Evolutionary conservation across 345 rosid species (phyloP).

Genomic region (Euclidium syriacum): DNA sequence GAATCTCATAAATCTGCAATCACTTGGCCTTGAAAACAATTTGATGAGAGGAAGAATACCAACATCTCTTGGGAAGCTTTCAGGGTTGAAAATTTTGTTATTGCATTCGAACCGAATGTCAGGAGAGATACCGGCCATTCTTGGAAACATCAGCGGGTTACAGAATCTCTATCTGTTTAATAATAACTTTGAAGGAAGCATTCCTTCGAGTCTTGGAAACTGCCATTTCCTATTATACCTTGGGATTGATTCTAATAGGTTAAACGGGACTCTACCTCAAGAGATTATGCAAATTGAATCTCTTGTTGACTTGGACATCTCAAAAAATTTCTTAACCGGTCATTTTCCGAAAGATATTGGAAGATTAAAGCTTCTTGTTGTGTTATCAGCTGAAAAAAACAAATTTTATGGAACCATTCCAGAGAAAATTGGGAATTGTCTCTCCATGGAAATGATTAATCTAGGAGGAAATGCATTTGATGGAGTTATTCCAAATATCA

Average conservation of each 20-base stretch:
- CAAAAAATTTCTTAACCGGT: not conserved
- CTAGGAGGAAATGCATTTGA: not conserved
- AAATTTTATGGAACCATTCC: not conserved
- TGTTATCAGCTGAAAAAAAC: not conserved
- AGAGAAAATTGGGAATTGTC: not conserved
- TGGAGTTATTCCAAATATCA: conserved; percentile 20
- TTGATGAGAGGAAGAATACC: not conserved
- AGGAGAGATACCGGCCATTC: conserved; percentile 43
- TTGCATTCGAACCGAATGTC: conserved; percentile 41
- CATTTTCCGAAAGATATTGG: conserved; percentile 1
- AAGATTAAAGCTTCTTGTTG: not conserved
- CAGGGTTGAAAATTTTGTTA: fast-evolving
- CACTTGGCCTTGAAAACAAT: not conserved
- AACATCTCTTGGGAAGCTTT: not conserved
- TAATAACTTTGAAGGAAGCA: conserved; percentile 42
- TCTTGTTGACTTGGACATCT: not conserved
- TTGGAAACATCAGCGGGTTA: conserved; percentile 52
- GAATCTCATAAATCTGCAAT: not conserved
- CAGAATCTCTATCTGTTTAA: conserved; percentile 28
- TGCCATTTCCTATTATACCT: conserved; percentile 10
- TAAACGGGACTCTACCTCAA: not conserved
- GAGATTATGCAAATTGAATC: not conserved
- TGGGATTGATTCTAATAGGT: not conserved
- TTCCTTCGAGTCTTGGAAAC: conserved; percentile 52
- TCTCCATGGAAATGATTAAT: not conserved